phyloP scores from a whole-genome alignment of 2,329 filamentous ascomycete species.

The Pestalotiopsis sp. region DNA sequence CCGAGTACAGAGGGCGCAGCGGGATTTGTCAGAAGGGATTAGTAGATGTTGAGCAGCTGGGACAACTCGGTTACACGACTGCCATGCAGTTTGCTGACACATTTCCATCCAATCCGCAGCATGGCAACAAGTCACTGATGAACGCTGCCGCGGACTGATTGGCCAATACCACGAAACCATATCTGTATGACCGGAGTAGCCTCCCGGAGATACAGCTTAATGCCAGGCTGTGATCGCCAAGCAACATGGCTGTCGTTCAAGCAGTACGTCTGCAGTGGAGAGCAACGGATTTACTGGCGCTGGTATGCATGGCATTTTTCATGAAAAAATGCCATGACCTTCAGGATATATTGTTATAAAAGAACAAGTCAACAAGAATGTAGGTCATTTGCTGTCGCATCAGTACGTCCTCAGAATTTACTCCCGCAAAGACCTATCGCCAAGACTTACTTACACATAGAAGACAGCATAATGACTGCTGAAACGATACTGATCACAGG shows the following conservation, averaged over 20 bases:
- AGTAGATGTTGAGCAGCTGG: too few species aligned
- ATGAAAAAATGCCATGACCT: too few species aligned
- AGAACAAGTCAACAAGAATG: too few species aligned
- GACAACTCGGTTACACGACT: neutral
- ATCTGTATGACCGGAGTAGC: neutral
- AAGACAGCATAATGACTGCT: neutral
- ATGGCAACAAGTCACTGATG: neutral
- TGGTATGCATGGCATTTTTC: too few species aligned
- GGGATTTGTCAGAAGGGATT: too few species aligned
- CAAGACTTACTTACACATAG: neutral
- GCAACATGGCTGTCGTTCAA: too few species aligned
- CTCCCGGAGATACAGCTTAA: neutral
- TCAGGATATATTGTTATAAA: too few species aligned
- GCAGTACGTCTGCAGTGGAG: too few species aligned
- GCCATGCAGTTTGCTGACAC: neutral
- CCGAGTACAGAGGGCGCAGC: too few species aligned
- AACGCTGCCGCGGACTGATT: neutral
- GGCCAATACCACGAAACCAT: neutral
- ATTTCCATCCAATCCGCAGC: neutral
- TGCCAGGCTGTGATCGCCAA: too few species aligned
- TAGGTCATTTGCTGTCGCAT: too few species aligned
- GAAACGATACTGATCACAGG: slow-evolving; percentile 7
- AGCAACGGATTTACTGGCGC: too few species aligned
- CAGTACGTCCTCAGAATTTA: neutral
- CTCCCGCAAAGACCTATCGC: neutral